Evolutionary conservation across 2,329 filamentous ascomycete species (phyloP), one percentile per base, ranked within the genome.

Genomic region (Diaporthe sp.): DNA sequence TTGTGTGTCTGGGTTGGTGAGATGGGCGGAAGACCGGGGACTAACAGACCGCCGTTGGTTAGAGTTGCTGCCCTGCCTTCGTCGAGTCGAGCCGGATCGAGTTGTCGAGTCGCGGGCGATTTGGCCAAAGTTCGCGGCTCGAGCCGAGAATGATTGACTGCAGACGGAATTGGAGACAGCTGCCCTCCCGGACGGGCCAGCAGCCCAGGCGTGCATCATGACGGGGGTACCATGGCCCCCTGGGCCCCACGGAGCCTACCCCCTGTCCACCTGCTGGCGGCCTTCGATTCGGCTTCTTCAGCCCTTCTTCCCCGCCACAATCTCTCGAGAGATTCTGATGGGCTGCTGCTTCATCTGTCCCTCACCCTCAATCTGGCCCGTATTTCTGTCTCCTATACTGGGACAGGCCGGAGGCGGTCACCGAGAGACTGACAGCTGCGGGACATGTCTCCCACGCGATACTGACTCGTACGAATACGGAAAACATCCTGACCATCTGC

Each of bases 301-400:
- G 71, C 60, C 46, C 71, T 73, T 73, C 58, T 73, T 73, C 71
- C 71, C 71, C 71, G 71, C 71, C 71, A 65, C 58, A 65, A 73
- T 73, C 34, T 73, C 71, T 65, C n/a, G 46, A 44, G 58, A 73
- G 51, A 73, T 73, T 73, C 61, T 25, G 71, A 73, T 73, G 61
- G 60, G 61, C 65, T 31, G 34, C 46, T 42, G 25, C 71, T 37
- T 73, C 58, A 73, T 65, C 71, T 65, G 49, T 55, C 49, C 49
- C 28, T 37, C 44, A 34, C 44, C 42, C 61, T 51, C 65, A 70
- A 53, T 55, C 34, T 70, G 65, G 65, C 65, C 65, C n/a, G 46
- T 55, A 53, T 55, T 70, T 70, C 65, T 42, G 34, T 12, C n/a
- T 62, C 39, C 28, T 58, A 34, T n/a, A 55, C 51, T n/a, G 28